These are phyloP conservation scores for Penicillium coffeae DNA, from an alignment of 495 filamentous ascomycete genomes.

Conservation along the genomic window DNA sequence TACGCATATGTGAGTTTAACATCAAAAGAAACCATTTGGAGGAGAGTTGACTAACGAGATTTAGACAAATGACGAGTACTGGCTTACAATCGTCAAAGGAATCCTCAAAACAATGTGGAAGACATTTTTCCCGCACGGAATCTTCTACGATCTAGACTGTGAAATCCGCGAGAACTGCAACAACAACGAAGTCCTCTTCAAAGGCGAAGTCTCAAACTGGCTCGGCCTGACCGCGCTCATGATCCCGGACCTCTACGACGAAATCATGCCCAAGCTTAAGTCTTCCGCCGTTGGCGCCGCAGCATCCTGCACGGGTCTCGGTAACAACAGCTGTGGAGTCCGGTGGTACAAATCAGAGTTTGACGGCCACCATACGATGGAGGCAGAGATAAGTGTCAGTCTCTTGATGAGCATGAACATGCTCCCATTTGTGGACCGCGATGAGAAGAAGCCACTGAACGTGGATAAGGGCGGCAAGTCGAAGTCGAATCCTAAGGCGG, in stretches of 20 bases:
- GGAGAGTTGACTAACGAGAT: slow-evolving; percentile 9
- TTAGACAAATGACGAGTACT: slow-evolving; percentile 30
- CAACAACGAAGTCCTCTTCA: slow-evolving; percentile 74
- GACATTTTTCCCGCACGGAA: slow-evolving; percentile 46
- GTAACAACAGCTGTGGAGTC: slow-evolving; percentile 65
- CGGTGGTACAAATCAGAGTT: slow-evolving; percentile 61
- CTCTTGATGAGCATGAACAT: slow-evolving; percentile 45
- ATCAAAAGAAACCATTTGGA: no score
- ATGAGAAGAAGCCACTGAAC: slow-evolving; percentile 7
- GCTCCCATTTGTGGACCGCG: slow-evolving; percentile 17
- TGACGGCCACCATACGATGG: slow-evolving; percentile 63
- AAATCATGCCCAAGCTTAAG: slow-evolving; percentile 62
- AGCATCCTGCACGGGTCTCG: slow-evolving; percentile 57
- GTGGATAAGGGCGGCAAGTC: slow-evolving; percentile 10
- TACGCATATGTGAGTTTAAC: slow-evolving; percentile 60
- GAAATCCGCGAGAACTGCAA: slow-evolving; percentile 58
- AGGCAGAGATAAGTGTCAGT: slow-evolving; percentile 49
- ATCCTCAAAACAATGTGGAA: slow-evolving; percentile 45
- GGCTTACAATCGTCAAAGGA: slow-evolving; percentile 52
- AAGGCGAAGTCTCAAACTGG: slow-evolving; percentile 73
- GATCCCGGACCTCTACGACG: slow-evolving; percentile 53
- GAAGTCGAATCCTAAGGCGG: slow-evolving; percentile 19
- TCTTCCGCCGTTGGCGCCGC: slow-evolving; percentile 66
- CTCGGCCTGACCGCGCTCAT: slow-evolving; percentile 69
- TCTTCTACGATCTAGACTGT: slow-evolving; percentile 65